Evolutionary conservation across 257 asterid species (phyloP), one percentile per base, ranked within the genome.

Genomic region (Penstemon barbatus): DNA sequence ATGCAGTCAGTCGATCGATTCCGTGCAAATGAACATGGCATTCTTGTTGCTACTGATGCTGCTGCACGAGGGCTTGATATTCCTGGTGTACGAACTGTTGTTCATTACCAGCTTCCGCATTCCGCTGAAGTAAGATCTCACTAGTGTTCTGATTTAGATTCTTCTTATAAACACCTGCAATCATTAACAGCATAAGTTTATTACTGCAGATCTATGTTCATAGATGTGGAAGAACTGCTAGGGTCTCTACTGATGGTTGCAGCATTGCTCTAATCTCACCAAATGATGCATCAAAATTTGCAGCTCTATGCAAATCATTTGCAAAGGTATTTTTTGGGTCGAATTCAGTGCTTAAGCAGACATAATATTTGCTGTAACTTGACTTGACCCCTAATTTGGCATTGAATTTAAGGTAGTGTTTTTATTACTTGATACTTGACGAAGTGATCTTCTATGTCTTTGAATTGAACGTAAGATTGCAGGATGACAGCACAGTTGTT

Each of bases 141-240:
- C 57, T 39, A 61, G 10, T 72, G 25, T 70, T 65, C 61, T 68
- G 45, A 11, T 65, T 68, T 71, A 13, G 63, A 51, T 33, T 48
- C 69, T 41, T 42, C 42, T 56, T 60, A 25, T 57, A n/a, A 5
- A 37, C 19, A 0, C 69, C 49, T 54, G 6, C 63, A 61, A 51
- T 70, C 46, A 43, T 57, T 53, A 73, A 73, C 33, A 25, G 61
- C 74, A 48, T 13, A 60, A 19, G 5, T 55, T 73, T 68, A 33
- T 78, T 81, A 61, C 65, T 72, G 44, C 61, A 91, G 99, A 82
- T 93, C 37, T 93, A 93, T 70, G 97, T 93, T 75, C 97, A 93
- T 75, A 80, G 99, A 80, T 87, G 99, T 73, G 97, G 97, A 81
- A 83, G 99, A 85, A 93, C 99, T 62, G 99, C 99, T n/a, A 85